Evolutionary conservation across 345 rosid species (phyloP).

Genomic region (Moringa oleifera): DNA sequence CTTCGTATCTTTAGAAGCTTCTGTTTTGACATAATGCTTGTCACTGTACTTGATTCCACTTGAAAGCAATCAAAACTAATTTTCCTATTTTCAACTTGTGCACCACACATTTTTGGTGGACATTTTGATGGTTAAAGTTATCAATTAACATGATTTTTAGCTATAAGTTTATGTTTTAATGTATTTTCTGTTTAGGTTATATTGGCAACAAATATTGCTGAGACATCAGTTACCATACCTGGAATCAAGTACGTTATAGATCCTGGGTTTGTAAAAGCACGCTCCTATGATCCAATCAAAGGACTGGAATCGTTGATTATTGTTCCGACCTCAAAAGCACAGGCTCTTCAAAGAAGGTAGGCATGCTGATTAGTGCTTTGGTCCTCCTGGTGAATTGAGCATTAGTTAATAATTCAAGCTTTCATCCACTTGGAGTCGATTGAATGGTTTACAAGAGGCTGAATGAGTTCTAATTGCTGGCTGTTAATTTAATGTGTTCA

Average conservation of each 20-base stretch:
- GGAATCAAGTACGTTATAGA: conserved; percentile 93
- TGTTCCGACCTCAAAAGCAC: conserved; percentile 85
- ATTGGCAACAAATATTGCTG: conserved; percentile 94
- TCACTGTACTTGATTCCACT: no score
- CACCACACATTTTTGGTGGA: no score
- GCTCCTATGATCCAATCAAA: conserved; percentile 70
- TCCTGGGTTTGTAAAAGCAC: conserved; percentile 88
- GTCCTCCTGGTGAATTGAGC: background rate
- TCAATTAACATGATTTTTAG: background rate
- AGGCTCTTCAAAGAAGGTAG: conserved; percentile 90
- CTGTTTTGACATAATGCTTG: no score
- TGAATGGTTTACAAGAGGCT: conserved; percentile 14
- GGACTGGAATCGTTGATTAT: conserved; percentile 81
- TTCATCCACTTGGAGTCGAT: conserved; percentile 2
- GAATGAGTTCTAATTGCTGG: background rate
- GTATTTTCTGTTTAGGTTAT: conserved; percentile 46
- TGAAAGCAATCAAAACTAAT: no score
- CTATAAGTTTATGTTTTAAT: background rate
- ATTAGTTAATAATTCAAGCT: background rate
- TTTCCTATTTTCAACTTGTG: no score
- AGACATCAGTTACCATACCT: conserved; percentile 92
- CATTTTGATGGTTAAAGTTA: no score
- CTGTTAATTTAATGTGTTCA: no score
- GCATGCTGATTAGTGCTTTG: background rate
- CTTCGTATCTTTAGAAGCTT: no score